phyloP scores from a whole-genome alignment of 164 flowering plant species.

The Berberis vulgaris region DNA sequence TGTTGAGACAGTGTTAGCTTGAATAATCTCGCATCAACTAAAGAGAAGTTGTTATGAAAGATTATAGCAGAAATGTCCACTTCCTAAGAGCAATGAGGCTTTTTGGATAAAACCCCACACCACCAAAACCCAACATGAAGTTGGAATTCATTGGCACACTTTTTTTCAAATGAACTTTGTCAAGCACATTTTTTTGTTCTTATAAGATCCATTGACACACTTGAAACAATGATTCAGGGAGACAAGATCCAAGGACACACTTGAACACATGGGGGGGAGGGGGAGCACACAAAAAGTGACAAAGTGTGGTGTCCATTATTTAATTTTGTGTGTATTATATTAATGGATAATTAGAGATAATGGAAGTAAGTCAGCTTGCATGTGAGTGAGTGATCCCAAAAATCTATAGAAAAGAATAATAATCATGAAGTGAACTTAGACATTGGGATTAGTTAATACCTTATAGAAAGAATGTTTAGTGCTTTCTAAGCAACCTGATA shows the following conservation, averaged over 20 bases:
- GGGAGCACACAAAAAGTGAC: neutral
- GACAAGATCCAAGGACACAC: neutral
- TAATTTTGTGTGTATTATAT: neutral
- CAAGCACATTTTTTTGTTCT: neutral
- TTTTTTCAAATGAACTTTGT: neutral
- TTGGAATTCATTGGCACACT: too few species aligned
- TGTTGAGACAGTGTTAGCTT: too few species aligned
- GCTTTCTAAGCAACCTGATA: neutral
- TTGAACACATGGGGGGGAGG: neutral
- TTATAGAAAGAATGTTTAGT: conserved; percentile 6
- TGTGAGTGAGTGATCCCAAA: conserved; percentile 10
- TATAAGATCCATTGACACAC: neutral
- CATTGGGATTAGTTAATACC: neutral
- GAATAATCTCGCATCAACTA: too few species aligned
- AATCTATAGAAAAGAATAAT: conserved; percentile 1
- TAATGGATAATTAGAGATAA: neutral
- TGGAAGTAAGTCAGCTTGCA: neutral
- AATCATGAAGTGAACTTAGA: neutral
- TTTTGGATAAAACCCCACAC: too few species aligned
- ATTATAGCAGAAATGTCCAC: too few species aligned
- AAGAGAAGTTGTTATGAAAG: too few species aligned
- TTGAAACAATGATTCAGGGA: neutral
- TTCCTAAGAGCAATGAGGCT: too few species aligned
- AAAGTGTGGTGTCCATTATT: neutral
- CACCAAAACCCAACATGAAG: too few species aligned